Conservation (phyloP, 805 yeast genomes). For the Saccharomycopsis fermentans region DNA sequence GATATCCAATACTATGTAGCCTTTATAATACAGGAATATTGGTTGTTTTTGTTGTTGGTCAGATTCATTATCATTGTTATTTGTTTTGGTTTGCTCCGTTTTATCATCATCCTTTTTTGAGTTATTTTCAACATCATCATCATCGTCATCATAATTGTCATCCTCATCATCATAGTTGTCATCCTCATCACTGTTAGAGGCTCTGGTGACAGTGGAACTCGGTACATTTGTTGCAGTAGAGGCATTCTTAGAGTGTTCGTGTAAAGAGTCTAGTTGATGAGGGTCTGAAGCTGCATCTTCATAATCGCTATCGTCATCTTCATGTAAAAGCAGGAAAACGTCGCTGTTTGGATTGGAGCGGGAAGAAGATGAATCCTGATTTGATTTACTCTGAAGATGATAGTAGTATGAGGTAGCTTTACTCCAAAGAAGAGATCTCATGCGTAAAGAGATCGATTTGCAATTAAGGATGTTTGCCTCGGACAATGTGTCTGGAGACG, state of each 20-base stretch:
- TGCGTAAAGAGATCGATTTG: conserved; percentile 7
- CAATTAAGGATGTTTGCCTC: conserved; percentile 6
- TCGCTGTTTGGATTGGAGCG: conserved; percentile 1
- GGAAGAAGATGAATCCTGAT: not conserved
- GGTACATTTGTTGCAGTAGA: not conserved
- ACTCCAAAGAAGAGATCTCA: conserved; percentile 17
- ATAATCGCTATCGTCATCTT: conserved; percentile 17
- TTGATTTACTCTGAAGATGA: not conserved
- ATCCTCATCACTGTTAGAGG: conserved; percentile 6
- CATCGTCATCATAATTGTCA: conserved; percentile 17
- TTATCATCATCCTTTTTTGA: not conserved
- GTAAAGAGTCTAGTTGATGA: not conserved
- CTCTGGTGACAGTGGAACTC: not conserved
- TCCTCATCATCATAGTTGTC: conserved; percentile 19
- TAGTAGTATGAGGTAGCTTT: conserved; percentile 15
- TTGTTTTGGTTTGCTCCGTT: not conserved
- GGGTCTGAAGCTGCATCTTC: conserved; percentile 14
- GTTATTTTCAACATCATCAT: not conserved
- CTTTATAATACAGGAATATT: conserved; percentile 1
- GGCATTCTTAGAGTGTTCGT: not conserved
- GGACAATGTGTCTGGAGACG: not conserved
- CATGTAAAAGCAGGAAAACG: conserved; percentile 5
- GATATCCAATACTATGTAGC: conserved; percentile 1
- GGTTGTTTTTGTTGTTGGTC: conserved; percentile 4
- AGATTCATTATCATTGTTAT: conserved; percentile 7